Base-by-base conservation (phyloP, 169 alveolate genomes). In the Condylostoma magnum region DNA sequence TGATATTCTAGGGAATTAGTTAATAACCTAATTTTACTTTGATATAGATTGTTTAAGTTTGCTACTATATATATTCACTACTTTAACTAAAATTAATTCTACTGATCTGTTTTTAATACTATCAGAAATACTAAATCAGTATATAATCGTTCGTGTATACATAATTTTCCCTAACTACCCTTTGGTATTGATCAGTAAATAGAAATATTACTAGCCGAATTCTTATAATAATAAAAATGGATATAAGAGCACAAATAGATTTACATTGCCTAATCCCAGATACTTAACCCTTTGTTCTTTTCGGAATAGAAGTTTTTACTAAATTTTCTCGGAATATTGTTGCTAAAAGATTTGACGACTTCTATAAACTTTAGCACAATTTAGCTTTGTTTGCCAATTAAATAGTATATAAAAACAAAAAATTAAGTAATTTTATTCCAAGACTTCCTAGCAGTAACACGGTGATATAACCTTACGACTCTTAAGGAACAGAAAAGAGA, bases 231-330 rank as follows among this genome's bases (percentile, higher is more conserved):
- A 25, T 51, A 25, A 55, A 55, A 28, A 55, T 55, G 68, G 68
- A 55, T 18, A 55, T 18, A n/a, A 12, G 56, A 8, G 60, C 60
- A 51, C 12, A 27, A 34, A 22, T 60, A n/a, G 43, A 60, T n/a
- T 31, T 60, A 8, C 71, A 60, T 41, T n/a, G 22, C 41, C 18
- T 60, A 31, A 34, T 41, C 38, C 71, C 71, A n/a, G 58, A 60
- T 34, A 60, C 58, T n/a, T 10, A 47, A 20, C 82, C 82, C 12
- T 74, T 74, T 51, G 43, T 65, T 15, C 55, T 74, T 6, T 74
- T 31, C 22, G 82, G 77, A 4, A 51, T 74, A 27, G 82, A 74
- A 74, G 46, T 74, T 0, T 48, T 33, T 27, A 63, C 82, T 3
- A 69, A 74, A 4, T 74, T 38, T 30, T 58, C 76, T 12, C 34